phyloP scores from a whole-genome alignment of 306 rosid genomes.

The Dalbergia cultrata region DNA sequence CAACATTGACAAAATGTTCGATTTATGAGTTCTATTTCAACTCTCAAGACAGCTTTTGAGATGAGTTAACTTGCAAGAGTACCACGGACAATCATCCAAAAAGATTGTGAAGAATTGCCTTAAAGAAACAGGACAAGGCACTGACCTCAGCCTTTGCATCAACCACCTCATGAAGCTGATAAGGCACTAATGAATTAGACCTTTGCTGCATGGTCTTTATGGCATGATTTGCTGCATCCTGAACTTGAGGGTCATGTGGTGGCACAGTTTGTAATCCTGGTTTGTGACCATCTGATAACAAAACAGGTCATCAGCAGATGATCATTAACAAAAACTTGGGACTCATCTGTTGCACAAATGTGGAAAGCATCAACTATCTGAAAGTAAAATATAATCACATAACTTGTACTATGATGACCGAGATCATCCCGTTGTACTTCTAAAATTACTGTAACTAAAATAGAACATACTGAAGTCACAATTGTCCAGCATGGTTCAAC shows the following conservation, averaged over 20 bases:
- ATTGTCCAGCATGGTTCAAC: not conserved
- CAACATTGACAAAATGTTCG: not conserved
- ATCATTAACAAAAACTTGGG: slow-evolving; percentile 16
- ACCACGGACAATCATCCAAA: not conserved
- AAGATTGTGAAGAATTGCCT: not conserved
- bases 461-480: slow-evolving; percentile 23
- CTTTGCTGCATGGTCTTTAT: slow-evolving; percentile 72
- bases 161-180: slow-evolving; percentile 72
- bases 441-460: slow-evolving; percentile 30
- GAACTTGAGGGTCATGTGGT: slow-evolving; percentile 74
- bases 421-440: slow-evolving; percentile 9
- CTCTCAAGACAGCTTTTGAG: not conserved
- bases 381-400: not conserved
- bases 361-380: not conserved
- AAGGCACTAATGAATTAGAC: slow-evolving; percentile 80
- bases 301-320: slow-evolving; percentile 36
- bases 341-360: slow-evolving; percentile 22
- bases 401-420: not conserved
- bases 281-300: slow-evolving; percentile 60
- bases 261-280: slow-evolving; percentile 79
- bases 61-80: not conserved
- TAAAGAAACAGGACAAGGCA: slow-evolving; percentile 28
- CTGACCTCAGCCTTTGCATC: slow-evolving; percentile 90
- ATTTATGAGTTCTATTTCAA: too few relatives aligned
- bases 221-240: slow-evolving; percentile 87